phyloP scores from a whole-genome alignment of 441 rosid species.

The Kokia cookei region DNA sequence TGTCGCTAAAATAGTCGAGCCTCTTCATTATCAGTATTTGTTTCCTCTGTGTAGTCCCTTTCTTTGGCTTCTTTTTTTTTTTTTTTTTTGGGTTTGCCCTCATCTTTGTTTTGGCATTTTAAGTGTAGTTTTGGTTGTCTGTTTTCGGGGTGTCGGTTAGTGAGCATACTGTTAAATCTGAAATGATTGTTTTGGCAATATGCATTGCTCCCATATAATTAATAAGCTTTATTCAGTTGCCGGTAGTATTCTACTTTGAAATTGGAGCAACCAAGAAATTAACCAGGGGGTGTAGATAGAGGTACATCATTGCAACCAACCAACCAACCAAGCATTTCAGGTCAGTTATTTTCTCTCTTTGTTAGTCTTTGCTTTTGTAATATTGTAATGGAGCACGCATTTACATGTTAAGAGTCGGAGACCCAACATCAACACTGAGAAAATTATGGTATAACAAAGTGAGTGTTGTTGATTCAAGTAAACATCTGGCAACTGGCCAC shows the following conservation, averaged over 20 bases:
- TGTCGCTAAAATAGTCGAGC: conserved; percentile 18
- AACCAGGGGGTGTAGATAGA: not conserved
- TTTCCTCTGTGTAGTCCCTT: conserved; percentile 9
- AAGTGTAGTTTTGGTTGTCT: not conserved
- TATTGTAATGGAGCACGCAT: not conserved
- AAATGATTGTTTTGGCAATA: not conserved
- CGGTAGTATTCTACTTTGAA: not conserved
- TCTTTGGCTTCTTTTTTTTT: not conserved
- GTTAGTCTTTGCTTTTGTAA: not conserved
- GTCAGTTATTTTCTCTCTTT: conserved; percentile 5
- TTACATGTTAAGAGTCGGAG: not conserved
- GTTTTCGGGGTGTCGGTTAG: not conserved
- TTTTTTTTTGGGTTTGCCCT: not conserved
- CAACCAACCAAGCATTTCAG: conserved; percentile 5
- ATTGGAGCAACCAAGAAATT: not conserved
- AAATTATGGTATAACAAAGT: not conserved
- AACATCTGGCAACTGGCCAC: not conserved
- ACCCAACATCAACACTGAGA: not conserved
- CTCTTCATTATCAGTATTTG: not conserved
- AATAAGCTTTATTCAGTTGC: not conserved
- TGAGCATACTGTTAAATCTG: not conserved
- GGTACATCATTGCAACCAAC: not conserved
- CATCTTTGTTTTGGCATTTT: not conserved
- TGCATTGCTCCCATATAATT: not conserved
- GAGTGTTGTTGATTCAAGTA: not conserved